phyloP scores from a whole-genome alignment of 2,329 filamentous ascomycete genomes.

The Penicillium nordicum region DNA sequence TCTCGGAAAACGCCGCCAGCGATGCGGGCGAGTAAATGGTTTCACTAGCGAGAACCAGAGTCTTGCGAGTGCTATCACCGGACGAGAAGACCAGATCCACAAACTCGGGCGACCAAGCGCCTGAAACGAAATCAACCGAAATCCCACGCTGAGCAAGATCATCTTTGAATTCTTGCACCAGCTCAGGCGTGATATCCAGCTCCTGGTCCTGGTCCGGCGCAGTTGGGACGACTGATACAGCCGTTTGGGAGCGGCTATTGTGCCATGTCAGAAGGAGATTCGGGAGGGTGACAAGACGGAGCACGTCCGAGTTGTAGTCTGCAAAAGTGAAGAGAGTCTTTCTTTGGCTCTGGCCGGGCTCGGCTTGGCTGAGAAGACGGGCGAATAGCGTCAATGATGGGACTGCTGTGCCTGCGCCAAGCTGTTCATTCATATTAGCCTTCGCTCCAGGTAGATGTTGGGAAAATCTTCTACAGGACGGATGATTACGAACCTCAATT shows the following conservation, averaged over 20 bases:
- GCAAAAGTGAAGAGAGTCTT: constrained; percentile 54
- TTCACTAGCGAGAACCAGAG: constrained; percentile 58
- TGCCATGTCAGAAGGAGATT: constrained; percentile 59
- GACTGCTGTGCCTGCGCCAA: constrained; percentile 63
- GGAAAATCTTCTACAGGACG: neutral
- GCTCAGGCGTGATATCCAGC: constrained; percentile 50
- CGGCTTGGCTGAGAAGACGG: constrained; percentile 43
- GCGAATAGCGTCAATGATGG: constrained; percentile 56
- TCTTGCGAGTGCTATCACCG: constrained; percentile 38
- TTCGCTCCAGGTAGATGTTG: neutral
- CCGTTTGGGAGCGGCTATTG: constrained; percentile 17
- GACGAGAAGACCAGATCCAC: constrained; percentile 43
- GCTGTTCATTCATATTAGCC: constrained; percentile 30
- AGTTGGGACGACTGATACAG: neutral
- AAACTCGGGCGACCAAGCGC: constrained; percentile 54
- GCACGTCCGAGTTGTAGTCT: constrained; percentile 60
- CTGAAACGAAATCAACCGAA: constrained; percentile 56
- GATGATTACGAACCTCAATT: constrained; percentile 34
- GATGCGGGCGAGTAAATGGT: constrained; percentile 61
- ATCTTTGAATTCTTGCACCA: constrained; percentile 46
- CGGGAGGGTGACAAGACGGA: constrained; percentile 59
- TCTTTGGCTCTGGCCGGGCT: constrained; percentile 4
- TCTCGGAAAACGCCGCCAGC: constrained; percentile 54
- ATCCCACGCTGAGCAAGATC: constrained; percentile 45
- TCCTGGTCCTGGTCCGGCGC: constrained; percentile 24